Evolutionary conservation across 75 land plant species (phyloP).

Genomic region (Cunninghamia lanceolata): DNA sequence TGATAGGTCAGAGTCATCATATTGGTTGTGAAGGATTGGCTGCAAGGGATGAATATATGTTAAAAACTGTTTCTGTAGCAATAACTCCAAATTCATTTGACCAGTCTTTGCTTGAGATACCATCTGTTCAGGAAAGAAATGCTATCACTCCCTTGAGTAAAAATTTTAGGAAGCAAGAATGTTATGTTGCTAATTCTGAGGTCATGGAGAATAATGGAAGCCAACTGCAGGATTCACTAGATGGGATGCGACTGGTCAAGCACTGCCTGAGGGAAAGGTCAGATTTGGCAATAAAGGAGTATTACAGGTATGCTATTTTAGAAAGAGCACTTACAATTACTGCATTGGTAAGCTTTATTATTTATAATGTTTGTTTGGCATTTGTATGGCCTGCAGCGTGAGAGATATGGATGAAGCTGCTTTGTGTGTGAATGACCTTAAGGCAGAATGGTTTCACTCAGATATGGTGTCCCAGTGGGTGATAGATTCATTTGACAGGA

Average conservation of each 20-base stretch:
- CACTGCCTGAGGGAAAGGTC: constrained; percentile 60
- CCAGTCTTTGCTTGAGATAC: constrained; percentile 30
- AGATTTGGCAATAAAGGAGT: constrained; percentile 68
- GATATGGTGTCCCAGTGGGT: constrained; percentile 76
- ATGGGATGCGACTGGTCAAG: constrained; percentile 13
- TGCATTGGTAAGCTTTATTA: not conserved
- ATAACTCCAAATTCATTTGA: constrained; percentile 20
- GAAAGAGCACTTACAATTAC: not conserved
- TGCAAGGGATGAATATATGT: constrained; percentile 27
- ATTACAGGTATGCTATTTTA: constrained; percentile 61
- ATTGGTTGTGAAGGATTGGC: not conserved
- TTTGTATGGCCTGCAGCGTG: constrained; percentile 49
- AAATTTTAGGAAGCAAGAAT: constrained; percentile 34
- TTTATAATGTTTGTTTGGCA: not conserved
- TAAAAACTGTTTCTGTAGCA: constrained; percentile 25
- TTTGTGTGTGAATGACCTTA: constrained; percentile 75
- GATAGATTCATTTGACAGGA: constrained; percentile 78
- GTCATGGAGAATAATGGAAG: constrained; percentile 14
- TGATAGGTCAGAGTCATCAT: not conserved
- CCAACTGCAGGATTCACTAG: constrained; percentile 2
- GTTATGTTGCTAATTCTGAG: constrained; percentile 25
- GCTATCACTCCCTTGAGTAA: constrained; percentile 8
- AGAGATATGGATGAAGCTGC: constrained; percentile 75
- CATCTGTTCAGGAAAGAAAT: constrained; percentile 32
- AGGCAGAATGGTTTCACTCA: constrained; percentile 65